These are phyloP conservation scores for Salix suchowensis DNA, from an alignment of 345 rosid genomes.

Conservation along the genomic window DNA sequence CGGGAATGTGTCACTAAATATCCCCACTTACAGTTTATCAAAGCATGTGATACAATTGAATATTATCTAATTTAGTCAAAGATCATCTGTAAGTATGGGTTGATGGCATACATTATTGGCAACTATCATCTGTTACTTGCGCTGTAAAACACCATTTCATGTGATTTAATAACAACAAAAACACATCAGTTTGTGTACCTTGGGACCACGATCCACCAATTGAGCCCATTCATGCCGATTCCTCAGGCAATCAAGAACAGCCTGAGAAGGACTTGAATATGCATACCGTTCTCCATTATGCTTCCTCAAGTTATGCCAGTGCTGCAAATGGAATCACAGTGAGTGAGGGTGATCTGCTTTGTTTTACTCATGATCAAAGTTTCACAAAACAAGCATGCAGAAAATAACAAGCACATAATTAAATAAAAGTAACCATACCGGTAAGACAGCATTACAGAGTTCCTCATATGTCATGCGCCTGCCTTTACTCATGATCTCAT, in stretches of 20 bases:
- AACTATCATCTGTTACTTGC: not conserved
- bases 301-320: conserved; percentile 95
- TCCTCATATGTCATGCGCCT: conserved; percentile 88
- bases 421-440: conserved; percentile 44
- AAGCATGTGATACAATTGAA: not conserved
- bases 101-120: not conserved
- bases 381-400: not conserved
- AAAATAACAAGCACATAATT: conserved; percentile 1
- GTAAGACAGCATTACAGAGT: conserved; percentile 91
- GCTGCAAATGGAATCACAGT: conserved; percentile 45
- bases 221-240: conserved; percentile 97
- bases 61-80: not conserved
- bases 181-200: conserved; percentile 40
- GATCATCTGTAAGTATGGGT: not conserved
- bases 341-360: conserved; percentile 4
- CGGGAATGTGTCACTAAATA: not conserved
- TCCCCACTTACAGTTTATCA: not conserved
- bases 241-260: conserved; percentile 97
- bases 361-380: not conserved
- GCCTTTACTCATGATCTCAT: conserved; percentile 93
- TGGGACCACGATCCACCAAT: conserved; percentile 98
- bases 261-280: conserved; percentile 94
- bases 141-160: not conserved
- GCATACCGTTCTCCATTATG: conserved; percentile 98
- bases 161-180: too few species aligned